Percentiles rank a stretch among this genome's conserved stretches.
Evolutionary conservation across 352 stramenopile species (phyloP).

Genomic region (Pythium diclinum): DNA sequence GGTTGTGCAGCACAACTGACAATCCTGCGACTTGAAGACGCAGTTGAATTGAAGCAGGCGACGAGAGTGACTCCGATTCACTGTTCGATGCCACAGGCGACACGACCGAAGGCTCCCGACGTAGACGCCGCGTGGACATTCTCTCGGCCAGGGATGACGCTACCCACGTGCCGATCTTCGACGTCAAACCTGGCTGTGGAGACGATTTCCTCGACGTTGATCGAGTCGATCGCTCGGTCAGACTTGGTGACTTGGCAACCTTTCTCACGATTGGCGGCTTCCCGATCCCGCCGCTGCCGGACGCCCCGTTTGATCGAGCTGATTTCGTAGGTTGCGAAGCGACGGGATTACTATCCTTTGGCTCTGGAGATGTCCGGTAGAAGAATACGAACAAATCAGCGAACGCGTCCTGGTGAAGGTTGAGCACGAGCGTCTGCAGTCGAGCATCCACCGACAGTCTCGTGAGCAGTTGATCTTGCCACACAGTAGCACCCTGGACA

Average conservation of each 20-base stretch:
- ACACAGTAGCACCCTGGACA: conserved; percentile 42
- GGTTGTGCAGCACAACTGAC: conserved; percentile 61
- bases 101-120: conserved; percentile 4
- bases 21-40: conserved; percentile 71
- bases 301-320: neutral
- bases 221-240: neutral
- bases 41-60: conserved; percentile 56
- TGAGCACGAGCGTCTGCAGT: conserved; percentile 66
- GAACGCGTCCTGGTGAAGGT: conserved; percentile 77
- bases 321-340: neutral
- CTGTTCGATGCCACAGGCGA: conserved; percentile 13
- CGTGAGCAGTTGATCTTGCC: conserved; percentile 72
- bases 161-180: conserved; percentile 32
- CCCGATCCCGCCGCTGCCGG: neutral
- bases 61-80: neutral
- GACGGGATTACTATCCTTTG: neutral
- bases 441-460: conserved; percentile 65
- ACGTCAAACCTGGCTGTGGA: conserved; percentile 12
- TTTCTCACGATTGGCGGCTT: conserved; percentile 22
- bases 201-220: neutral
- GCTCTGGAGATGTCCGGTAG: conserved; percentile 23
- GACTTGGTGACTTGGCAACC: conserved; percentile 13
- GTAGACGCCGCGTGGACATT: conserved; percentile 16
- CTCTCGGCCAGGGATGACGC: conserved; percentile 20
- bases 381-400: conserved; percentile 79